Percentiles rank a stretch among this genome's conserved stretches.
Conservation (phyloP, 73 alveolate species). For the Durusdinium trenchii region DNA sequence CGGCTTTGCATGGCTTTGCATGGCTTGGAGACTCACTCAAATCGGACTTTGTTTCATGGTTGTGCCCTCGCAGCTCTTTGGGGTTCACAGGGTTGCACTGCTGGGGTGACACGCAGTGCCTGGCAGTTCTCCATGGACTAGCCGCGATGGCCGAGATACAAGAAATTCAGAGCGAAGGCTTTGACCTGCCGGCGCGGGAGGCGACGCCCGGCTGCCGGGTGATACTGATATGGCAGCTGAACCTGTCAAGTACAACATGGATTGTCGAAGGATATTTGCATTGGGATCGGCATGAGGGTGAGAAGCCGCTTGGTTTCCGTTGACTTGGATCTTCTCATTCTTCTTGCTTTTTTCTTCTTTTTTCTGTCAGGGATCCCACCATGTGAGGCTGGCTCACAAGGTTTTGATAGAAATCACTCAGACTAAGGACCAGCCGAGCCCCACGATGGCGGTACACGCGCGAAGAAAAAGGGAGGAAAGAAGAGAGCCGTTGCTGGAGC, state of each 20-base stretch:
- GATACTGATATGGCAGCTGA: not conserved
- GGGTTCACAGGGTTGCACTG: not conserved
- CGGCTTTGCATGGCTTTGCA: too few relatives aligned
- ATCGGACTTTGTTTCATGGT: too few relatives aligned
- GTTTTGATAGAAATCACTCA: too few relatives aligned
- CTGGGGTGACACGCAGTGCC: conserved; percentile 25
- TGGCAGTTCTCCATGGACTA: not conserved
- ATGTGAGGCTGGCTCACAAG: too few relatives aligned
- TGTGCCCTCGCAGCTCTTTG: conserved; percentile 51
- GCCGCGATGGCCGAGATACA: not conserved
- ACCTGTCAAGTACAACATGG: not conserved
- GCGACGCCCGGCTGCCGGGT: not conserved
- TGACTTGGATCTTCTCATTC: not conserved
- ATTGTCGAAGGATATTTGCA: conserved; percentile 6
- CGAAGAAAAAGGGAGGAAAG: not conserved
- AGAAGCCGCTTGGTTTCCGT: conserved; percentile 28
- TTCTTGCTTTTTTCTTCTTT: not conserved
- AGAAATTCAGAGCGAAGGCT: not conserved
- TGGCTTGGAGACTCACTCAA: too few relatives aligned
- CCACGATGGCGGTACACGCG: conserved; percentile 37
- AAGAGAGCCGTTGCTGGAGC: too few relatives aligned
- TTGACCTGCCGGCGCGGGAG: not conserved
- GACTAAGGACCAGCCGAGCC: conserved; percentile 45
- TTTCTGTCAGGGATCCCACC: too few relatives aligned
- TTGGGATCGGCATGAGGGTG: conserved; percentile 45